A percentile compares a stretch with the other conserved stretches of the same genome.
These are phyloP conservation scores for Artemisia tridentata DNA, from an alignment of 129 eudicot species.

Conservation along the genomic window DNA sequence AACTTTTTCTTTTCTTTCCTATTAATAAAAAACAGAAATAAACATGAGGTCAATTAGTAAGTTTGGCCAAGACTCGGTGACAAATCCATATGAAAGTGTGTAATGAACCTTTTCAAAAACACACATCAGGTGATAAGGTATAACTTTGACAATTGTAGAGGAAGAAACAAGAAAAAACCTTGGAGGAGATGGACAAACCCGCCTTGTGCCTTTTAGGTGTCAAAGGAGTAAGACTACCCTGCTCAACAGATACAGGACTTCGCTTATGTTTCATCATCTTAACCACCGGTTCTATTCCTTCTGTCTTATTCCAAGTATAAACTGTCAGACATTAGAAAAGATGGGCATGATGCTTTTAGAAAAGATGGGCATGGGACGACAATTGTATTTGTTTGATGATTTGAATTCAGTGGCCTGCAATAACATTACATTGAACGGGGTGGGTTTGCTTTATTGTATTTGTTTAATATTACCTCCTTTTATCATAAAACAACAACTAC, in stretches of 20 bases:
- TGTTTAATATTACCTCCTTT: too few relatives aligned
- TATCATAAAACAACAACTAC: too few relatives aligned
- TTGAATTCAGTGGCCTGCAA: too few relatives aligned
- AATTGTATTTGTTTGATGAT: too few relatives aligned
- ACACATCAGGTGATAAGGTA: background rate
- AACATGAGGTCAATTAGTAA: background rate
- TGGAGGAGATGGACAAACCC: conserved; percentile 60
- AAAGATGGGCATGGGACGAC: too few relatives aligned
- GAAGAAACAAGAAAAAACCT: conserved; percentile 41
- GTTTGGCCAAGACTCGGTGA: background rate
- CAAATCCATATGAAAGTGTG: conserved; percentile 7
- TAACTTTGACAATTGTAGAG: conserved; percentile 3
- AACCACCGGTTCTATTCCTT: too few relatives aligned
- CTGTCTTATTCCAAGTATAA: too few relatives aligned
- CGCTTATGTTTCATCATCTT: conserved; percentile 83
- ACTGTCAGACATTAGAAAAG: too few relatives aligned
- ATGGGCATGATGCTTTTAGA: too few relatives aligned
- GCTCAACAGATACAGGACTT: conserved; percentile 64
- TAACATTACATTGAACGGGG: too few relatives aligned
- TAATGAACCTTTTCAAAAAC: background rate
- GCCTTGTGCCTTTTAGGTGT: conserved; percentile 66
- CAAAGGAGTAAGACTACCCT: conserved; percentile 51
- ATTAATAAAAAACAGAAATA: conserved; percentile 14
- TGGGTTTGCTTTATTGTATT: too few relatives aligned
- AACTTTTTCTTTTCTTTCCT: conserved; percentile 82